Base-by-base conservation (phyloP, 2,329 filamentous ascomycete species). In the Huntiella bhutanensis region DNA sequence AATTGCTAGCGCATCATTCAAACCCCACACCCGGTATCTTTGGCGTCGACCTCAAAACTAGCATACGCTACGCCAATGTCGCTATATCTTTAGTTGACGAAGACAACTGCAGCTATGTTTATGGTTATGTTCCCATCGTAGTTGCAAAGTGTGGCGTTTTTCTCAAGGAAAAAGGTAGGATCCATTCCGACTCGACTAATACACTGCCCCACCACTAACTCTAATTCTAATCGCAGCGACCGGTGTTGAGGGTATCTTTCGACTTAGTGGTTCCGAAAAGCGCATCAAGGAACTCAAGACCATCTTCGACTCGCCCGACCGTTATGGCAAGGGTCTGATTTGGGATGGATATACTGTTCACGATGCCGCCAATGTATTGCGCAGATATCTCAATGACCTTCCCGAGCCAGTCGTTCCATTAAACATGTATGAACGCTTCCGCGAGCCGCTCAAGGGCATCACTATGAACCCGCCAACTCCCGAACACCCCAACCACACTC, bases 301-400 rank as follows among this genome's bases (percentile, higher is more conserved):
- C 22, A 74, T 85, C 3, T 98, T 98, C 62, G 84, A 96, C 62
- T 93, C 88, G 0, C 91, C 91, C 36, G 85, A 93, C 56, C 75
- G 87, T 55, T 98, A 94, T 60, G 91, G 91, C 46, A 98, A 98
- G 63, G 91, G 91, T 12, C 71, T 98, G 19, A 83, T 94, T 55
- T 98, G 91, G 91, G 82, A 85, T 41, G 91, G 91, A 41, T 98
- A 94, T 60, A 98, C 91, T 0, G 91, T 98, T 37, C 91, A 98
- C 62, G 91, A 98, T 70, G 91, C 91, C 19, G 87, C 91, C 56
- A 98, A 96, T 58, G 88, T 98, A 51, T 72, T 98, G 39, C 80
- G 91, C 52, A 77, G 91, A 55, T 98, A 98, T 60, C 77, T 98
- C 52, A 96, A 96, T 61, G 84, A 94, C 58, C 72, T 98, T 2